Base-by-base conservation (phyloP, 1,139 yeast genomes). In the Arxiozyma telluris region DNA sequence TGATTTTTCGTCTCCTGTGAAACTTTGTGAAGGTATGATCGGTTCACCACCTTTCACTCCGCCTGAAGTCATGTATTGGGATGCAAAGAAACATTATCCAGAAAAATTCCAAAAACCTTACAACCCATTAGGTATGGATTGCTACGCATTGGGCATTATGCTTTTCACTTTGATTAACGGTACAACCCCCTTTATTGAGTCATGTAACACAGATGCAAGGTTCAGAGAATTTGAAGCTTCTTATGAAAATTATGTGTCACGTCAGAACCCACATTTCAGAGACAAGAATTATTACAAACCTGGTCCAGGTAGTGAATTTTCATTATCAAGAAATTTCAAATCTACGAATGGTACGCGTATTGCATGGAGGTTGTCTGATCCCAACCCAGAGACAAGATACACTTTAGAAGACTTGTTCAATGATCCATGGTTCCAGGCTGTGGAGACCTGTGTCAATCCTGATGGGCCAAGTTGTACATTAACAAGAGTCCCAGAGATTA, bases 41-140 rank as follows among this genome's bases (percentile, higher is more conserved):
- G 94, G 94, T 1, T 84, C 91, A 1, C 89, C 93, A 4, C 93
- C 93, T 3, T 86, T 84, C 65, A 80, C 85, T 15, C 83, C 93
- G 4, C 94, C 94, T 0, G 93, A 86, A 66, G 88, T 84, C 22
- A 79, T 83, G 80, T 66, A 72, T 44, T 74, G 80, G 75, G 68
- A 67, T 50, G 62, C 68, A n/a, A 70, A 67, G 56, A 64, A 65
- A 52, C 65, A 62, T 52, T 63, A 59, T 52, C 58, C 64, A 12
- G 63, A 65, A 49, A 58, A 63, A 44, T 55, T 62, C 39, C 61
- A 62, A 58, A 72, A 73, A 61, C 75, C 80, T 12, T 85, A 83
- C 65, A 81, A 84, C 62, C 86, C 89, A 2, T 81, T 82, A 63
- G 76, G 77, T 58, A 81, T 84, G 78, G 94, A 86, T 69, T 70